Conservation (phyloP, 208 protist genomes). For the Crithidia acanthocephali region DNA sequence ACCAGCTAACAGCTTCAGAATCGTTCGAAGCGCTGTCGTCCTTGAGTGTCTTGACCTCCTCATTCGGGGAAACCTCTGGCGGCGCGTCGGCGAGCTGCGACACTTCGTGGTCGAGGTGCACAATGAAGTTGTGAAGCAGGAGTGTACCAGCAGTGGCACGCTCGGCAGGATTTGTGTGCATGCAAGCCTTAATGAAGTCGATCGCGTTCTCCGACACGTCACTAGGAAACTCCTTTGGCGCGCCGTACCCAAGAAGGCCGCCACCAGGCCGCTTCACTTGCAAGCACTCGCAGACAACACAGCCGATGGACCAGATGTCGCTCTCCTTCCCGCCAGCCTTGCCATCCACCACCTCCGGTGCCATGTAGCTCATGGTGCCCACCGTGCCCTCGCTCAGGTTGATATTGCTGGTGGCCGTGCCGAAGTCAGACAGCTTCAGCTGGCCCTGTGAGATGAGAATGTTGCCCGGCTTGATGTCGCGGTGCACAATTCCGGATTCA, state of each 20-base stretch:
- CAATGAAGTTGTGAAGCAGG: constrained; percentile 73
- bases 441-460: constrained; percentile 75
- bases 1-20: constrained; percentile 52
- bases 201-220: constrained; percentile 46
- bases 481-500: constrained; percentile 78
- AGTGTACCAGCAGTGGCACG: constrained; percentile 57
- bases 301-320: constrained; percentile 76
- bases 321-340: constrained; percentile 59
- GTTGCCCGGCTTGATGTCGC: constrained; percentile 90
- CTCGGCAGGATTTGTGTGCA: constrained; percentile 56
- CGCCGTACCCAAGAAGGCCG: constrained; percentile 53
- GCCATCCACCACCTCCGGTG: constrained; percentile 58
- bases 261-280: constrained; percentile 44
- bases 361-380: constrained; percentile 73
- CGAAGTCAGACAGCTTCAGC: constrained; percentile 85
- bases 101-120: constrained; percentile 66
- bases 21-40: constrained; percentile 19
- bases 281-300: constrained; percentile 62
- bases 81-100: constrained; percentile 47
- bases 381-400: constrained; percentile 53
- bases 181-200: constrained; percentile 71
- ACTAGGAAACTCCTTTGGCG: constrained; percentile 49
- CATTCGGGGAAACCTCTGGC: constrained; percentile 32
- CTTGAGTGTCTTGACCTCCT: constrained; percentile 26
- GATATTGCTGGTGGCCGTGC: constrained; percentile 59